Percentiles rank a stretch among this genome's conserved stretches.
Evolutionary conservation across 2,329 filamentous ascomycete genomes (phyloP).

Genomic region (Bipolaris oryzae): DNA sequence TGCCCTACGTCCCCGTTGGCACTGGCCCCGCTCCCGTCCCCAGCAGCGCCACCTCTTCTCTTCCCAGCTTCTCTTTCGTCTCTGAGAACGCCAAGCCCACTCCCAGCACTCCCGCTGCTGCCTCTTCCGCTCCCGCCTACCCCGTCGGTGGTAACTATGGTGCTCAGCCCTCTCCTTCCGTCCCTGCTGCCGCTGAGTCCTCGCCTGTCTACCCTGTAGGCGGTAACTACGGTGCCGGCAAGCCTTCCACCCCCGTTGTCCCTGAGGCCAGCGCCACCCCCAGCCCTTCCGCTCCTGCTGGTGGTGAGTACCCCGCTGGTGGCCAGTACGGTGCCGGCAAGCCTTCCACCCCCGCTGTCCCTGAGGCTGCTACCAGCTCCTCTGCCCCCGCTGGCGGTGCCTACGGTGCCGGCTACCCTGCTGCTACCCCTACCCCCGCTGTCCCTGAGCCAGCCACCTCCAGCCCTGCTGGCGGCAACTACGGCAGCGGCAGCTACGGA

Average conservation of each 20-base stretch:
- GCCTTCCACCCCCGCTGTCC: slow-evolving; percentile 1
- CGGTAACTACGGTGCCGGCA: slow-evolving; percentile 3
- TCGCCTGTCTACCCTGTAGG: slow-evolving; percentile 11
- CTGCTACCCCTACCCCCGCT: slow-evolving; percentile 13
- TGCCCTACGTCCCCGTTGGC: slow-evolving; percentile 28
- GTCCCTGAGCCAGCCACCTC: slow-evolving; percentile 11
- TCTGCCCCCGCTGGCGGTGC: slow-evolving; percentile 1
- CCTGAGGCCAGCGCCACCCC: not conserved
- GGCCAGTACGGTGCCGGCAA: slow-evolving; percentile 6
- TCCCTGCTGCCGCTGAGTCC: slow-evolving; percentile 13
- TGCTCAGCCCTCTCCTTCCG: slow-evolving; percentile 5
- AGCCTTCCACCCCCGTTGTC: slow-evolving; percentile 1
- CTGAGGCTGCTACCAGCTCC: slow-evolving; percentile 6
- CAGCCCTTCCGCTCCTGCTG: too few species aligned
- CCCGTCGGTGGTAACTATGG: slow-evolving; percentile 20
- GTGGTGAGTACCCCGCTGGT: not conserved
- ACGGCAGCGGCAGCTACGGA: slow-evolving; percentile 24
- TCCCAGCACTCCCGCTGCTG: slow-evolving; percentile 15
- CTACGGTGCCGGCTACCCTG: slow-evolving; percentile 10
- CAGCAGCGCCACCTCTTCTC: slow-evolving; percentile 22
- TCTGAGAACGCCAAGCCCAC: slow-evolving; percentile 28
- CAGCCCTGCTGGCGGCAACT: slow-evolving; percentile 7
- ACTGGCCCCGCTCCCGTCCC: slow-evolving; percentile 24
- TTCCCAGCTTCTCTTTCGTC: slow-evolving; percentile 34
- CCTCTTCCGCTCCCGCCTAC: slow-evolving; percentile 25